A percentile compares a stretch with the other conserved stretches of the same genome.
Evolutionary conservation across 2,329 filamentous ascomycete genomes (phyloP).

Genomic region (Xylaria sp.): DNA sequence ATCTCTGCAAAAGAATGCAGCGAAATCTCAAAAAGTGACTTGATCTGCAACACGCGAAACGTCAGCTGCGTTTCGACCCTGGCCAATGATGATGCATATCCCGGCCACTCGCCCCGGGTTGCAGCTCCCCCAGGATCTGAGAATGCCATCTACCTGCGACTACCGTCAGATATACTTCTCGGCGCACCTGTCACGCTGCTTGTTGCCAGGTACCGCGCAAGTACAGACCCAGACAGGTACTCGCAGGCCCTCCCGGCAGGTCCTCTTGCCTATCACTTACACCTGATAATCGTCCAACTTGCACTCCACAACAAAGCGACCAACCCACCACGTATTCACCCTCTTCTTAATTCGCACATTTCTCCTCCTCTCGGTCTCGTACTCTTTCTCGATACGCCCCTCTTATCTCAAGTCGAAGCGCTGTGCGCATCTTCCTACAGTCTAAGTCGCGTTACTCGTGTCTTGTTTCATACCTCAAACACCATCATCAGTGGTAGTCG

Average conservation of each 20-base stretch:
- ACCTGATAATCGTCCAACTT: background rate
- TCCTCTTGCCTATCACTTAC: too few species aligned
- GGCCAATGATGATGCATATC: constrained; percentile 4
- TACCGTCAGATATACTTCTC: too few species aligned
- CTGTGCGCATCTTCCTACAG: constrained; percentile 24
- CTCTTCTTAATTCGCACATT: background rate
- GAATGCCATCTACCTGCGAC: too few species aligned
- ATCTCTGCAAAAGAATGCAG: background rate
- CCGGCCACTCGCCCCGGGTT: constrained; percentile 10
- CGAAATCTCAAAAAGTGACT: background rate
- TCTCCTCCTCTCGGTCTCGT: background rate
- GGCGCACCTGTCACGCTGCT: too few species aligned
- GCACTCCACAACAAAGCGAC: constrained; percentile 18
- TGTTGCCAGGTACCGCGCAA: background rate
- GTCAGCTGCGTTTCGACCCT: background rate
- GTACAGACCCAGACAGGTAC: background rate
- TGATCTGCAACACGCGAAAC: constrained; percentile 8
- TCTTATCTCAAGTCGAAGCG: constrained; percentile 14
- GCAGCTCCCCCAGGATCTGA: constrained; percentile 11
- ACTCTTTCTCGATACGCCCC: background rate
- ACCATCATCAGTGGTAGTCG: too few species aligned
- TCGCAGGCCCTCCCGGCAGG: too few species aligned
- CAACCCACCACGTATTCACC: constrained; percentile 12
- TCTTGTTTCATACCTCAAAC: too few species aligned
- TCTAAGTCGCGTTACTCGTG: background rate